These are phyloP conservation scores for Galerina sulciceps DNA, from an alignment of 768 basidiomycete genomes.

Conservation along the genomic window DNA sequence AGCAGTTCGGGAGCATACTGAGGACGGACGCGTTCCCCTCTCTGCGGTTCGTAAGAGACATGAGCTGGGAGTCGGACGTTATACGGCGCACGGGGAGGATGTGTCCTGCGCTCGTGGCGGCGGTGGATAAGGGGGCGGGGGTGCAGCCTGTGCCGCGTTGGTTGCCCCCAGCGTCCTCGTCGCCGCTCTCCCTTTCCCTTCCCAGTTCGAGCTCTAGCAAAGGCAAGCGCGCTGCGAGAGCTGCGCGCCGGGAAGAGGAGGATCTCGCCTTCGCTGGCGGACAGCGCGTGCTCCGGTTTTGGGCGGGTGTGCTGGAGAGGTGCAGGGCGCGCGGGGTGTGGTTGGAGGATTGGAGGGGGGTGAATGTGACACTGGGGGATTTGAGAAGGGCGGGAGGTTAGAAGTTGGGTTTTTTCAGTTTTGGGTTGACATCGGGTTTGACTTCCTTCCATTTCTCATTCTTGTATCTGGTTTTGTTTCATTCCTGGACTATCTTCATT, in stretches of 20 bases:
- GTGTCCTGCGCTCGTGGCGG: not conserved
- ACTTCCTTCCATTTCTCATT: not conserved
- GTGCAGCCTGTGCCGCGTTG: not conserved
- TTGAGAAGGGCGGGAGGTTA: not conserved
- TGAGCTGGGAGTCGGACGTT: conserved; percentile 60
- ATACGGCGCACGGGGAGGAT: conserved; percentile 46
- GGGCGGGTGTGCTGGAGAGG: conserved; percentile 49
- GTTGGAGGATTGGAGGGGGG: conserved; percentile 67
- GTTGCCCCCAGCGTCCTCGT: not conserved
- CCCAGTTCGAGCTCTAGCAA: not conserved
- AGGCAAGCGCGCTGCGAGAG: too few species aligned
- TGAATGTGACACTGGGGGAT: not conserved
- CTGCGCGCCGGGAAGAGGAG: not conserved
- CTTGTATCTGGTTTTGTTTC: not conserved
- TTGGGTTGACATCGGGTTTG: not conserved
- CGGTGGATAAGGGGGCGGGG: not conserved
- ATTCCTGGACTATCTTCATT: too few species aligned
- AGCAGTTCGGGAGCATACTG: conserved; percentile 67
- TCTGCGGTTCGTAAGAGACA: conserved; percentile 64
- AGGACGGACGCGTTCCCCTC: conserved; percentile 63
- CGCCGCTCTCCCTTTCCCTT: not conserved
- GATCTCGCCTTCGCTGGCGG: conserved; percentile 10
- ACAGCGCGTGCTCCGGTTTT: conserved; percentile 40
- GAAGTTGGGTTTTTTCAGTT: not conserved
- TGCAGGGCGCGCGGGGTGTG: conserved; percentile 61